Percentiles rank a stretch among this genome's conserved stretches.
These are phyloP conservation scores for Effrenium voratum DNA, from an alignment of 73 alveolate genomes.

Conservation along the genomic window DNA sequence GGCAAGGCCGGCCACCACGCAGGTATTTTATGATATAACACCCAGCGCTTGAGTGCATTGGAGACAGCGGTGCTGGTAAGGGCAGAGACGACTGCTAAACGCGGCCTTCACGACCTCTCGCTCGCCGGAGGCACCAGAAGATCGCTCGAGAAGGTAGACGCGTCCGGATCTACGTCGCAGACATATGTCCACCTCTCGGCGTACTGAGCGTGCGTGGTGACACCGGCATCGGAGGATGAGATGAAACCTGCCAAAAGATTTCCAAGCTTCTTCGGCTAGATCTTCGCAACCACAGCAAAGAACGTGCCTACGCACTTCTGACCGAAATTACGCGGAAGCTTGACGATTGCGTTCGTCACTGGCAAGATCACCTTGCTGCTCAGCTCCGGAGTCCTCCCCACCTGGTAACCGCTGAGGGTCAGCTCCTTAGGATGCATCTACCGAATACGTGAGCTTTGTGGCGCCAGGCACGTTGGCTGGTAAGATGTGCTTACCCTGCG, in stretches of 20 bases:
- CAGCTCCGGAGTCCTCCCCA: no score
- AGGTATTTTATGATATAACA: not conserved
- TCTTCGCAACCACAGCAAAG: not conserved
- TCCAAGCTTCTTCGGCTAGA: not conserved
- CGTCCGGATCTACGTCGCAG: not conserved
- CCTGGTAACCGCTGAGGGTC: not conserved
- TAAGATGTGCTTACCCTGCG: no score
- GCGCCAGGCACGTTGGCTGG: no score
- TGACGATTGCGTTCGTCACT: not conserved
- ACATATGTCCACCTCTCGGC: not conserved
- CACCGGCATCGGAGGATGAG: not conserved
- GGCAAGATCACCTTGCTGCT: no score
- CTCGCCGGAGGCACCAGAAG: not conserved
- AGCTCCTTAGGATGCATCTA: not conserved
- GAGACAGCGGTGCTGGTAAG: not conserved
- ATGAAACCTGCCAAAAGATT: not conserved
- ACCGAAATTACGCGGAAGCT: not conserved
- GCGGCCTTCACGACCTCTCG: not conserved
- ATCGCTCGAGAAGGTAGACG: not conserved
- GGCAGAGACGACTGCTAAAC: not conserved
- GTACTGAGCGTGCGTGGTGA: not conserved
- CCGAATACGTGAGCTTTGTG: not conserved
- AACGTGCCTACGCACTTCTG: not conserved
- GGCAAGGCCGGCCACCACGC: not conserved
- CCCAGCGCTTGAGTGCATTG: not conserved